Base-by-base conservation (phyloP, 306 rosid genomes). In the Fragaria iinumae region DNA sequence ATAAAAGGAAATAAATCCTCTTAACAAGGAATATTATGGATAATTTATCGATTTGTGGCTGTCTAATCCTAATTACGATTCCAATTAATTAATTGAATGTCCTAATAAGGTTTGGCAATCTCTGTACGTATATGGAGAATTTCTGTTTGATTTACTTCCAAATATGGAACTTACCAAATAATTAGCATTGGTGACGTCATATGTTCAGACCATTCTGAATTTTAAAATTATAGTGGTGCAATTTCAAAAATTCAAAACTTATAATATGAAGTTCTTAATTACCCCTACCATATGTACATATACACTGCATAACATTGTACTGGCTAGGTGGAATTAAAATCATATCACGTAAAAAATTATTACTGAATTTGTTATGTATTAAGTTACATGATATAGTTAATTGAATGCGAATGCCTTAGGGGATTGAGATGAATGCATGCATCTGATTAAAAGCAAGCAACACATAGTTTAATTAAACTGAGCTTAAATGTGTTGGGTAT, bases 71-170 rank as follows among this genome's bases (percentile, higher is more conserved):
- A 18, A 34, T 34, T 44, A 12, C 18, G 69, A 65, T 18, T 18
- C 70, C 41, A 66, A 67, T 9, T 18, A 3, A 41, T 67, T 41
- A n/a, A 12, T 14, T 48, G 16, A 10, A 25, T 49, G 29, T 4
- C 52, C 18, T 4, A 0, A 23, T 43, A 41, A 59, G 38, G 16
- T 59, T 43, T 74, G 68, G 29, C 0, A 72, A 21, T n/a, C 29
- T 49, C 36, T 2, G 23, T n/a, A n/a, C n/a, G n/a, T 38, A 29
- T 63, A 65, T 18, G 69, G 41, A 73, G 25, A 73, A 41, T 41
- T 73, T 57, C 18, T 73, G 9, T 57, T 56, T 56, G 23, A 41
- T 73, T 73, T 73, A 21, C 68, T 57, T 73, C 41, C 20, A 73
- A 21, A 71, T 29, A 48, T 29, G 62, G 41, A 8, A 10, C 39